Percentiles rank a stretch among this genome's conserved stretches.
Conservation (phyloP, 345 rosid genomes). For the Laguncularia racemosa region DNA sequence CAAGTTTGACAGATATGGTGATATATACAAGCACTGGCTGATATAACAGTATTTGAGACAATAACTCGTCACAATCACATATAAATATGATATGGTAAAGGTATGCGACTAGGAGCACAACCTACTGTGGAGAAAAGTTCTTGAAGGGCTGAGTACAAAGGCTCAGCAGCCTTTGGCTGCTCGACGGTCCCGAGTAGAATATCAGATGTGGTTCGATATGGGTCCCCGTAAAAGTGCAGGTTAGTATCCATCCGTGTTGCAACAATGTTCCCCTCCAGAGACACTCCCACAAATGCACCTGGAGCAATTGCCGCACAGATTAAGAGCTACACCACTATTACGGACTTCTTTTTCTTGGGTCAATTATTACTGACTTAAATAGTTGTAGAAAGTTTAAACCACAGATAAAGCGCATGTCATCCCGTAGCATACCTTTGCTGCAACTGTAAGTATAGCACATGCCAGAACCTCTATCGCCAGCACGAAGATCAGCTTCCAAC, state of each 20-base stretch:
- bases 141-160: conserved; percentile 61
- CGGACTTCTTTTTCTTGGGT: no score
- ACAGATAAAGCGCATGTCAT: no score
- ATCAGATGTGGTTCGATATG: conserved; percentile 71
- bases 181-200: conserved; percentile 77
- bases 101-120: conserved; percentile 1
- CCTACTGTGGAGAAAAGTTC: conserved; percentile 42
- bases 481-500: conserved; percentile 88
- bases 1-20: no score
- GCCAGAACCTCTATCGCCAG: conserved; percentile 90
- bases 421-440: conserved; percentile 60
- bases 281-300: conserved; percentile 98
- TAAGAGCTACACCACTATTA: background rate
- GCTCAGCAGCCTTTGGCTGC: conserved; percentile 86
- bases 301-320: conserved; percentile 9
- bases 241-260: conserved; percentile 81
- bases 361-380: background rate
- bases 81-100: conserved; percentile 18
- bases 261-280: conserved; percentile 85
- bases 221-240: conserved; percentile 84
- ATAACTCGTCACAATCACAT: background rate
- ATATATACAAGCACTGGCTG: no score
- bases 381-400: background rate
- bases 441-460: conserved; percentile 95
- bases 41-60: background rate